Base-by-base conservation (phyloP, 208 protist genomes). In the Crithidia acanthocephali region DNA sequence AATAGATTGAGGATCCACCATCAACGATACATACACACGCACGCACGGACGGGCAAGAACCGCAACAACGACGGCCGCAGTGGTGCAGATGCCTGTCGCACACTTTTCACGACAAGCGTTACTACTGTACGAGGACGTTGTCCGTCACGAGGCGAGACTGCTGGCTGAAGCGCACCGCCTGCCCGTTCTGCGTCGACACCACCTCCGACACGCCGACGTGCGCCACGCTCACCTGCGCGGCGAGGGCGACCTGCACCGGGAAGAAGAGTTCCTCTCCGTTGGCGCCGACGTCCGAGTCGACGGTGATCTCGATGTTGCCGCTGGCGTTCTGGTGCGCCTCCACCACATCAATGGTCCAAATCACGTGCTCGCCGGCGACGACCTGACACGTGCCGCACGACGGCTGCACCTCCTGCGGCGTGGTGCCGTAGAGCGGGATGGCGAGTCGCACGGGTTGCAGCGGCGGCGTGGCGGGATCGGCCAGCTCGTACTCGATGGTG, bases 401-500 rank as follows among this genome's bases (percentile, higher is more conserved):
- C 1, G 86, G 55, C 42, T 76, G 74, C 52, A 90, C 68, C 3
- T 66, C 64, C n/a, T 76, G 59, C 72, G n/a, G 56, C 20, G 13
- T 45, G 20, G 74, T 75, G 20, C 87, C 85, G 65, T 87, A 78
- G 27, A 94, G 76, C 6, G 92, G 92, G 33, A 96, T 80, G 13
- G 69, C 48, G 35, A 96, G 65, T 22, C 68, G 74, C 15, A 95
- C 75, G 33, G 86, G 68, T 35, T 84, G 68, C 37, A 96, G 62
- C n/a, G 79, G 56, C 18, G 69, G 76, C n/a, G 66, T 73, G 47
- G 58, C 55, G 11, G 66, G 66, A 55, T 76, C 82, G 10, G 67
- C 67, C 35, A 96, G 68, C 63, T 96, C 89, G 75, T 93, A 96
- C 76, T 96, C 92, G 45, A 96, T 76, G 8, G 87, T 92, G 64